Conservation (phyloP, 164 flowering plant species). For the Kalanchoe fedtschenkoi region DNA sequence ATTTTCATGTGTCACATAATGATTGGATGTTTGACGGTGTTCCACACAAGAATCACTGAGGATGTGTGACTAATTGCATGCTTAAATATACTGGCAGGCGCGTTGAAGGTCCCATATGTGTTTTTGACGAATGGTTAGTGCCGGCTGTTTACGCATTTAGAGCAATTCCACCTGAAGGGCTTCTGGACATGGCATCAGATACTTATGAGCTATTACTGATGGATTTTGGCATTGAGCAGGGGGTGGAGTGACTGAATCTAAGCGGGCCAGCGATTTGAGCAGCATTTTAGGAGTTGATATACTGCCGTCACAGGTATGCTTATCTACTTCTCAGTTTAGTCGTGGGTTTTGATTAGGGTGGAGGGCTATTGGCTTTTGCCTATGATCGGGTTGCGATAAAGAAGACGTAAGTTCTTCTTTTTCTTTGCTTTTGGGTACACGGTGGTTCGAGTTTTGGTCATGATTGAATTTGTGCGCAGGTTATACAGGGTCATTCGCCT, state of each 20-base stretch:
- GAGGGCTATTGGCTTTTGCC: neutral
- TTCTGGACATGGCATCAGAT: neutral
- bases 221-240: conserved; percentile 24
- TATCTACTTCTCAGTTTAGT: neutral
- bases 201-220: neutral
- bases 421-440: neutral
- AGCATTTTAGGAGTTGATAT: conserved; percentile 48
- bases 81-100: conserved; percentile 29
- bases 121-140: conserved; percentile 78
- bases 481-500: conserved; percentile 77
- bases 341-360: neutral
- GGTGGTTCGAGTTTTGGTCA: neutral
- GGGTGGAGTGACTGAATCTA: conserved; percentile 77
- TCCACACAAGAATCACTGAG: no score
- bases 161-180: neutral
- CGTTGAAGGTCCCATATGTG: conserved; percentile 53
- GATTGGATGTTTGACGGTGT: no score
- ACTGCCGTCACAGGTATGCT: conserved; percentile 50
- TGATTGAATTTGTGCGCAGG: conserved; percentile 30
- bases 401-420: neutral
- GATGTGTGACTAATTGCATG: neutral
- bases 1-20: no score
- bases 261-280: conserved; percentile 57
- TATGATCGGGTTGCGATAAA: neutral
- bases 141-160: neutral